Conservation (phyloP, 2,329 filamentous ascomycete genomes). For the Paramyrothecium sp. region DNA sequence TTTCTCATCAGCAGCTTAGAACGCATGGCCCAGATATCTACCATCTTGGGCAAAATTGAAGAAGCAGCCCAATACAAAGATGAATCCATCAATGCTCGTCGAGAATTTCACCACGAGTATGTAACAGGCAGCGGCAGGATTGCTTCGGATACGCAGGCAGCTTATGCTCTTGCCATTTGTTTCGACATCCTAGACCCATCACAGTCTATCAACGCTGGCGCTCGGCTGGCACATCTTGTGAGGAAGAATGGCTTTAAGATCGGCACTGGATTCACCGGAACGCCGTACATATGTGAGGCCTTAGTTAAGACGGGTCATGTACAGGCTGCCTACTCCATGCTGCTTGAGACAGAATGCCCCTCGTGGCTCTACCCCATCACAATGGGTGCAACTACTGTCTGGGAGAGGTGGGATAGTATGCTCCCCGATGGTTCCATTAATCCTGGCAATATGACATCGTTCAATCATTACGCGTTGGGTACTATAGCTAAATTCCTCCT, state of each 20-base stretch:
- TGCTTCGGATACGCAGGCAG: constrained; percentile 34
- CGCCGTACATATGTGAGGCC: constrained; percentile 31
- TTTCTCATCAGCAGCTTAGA: constrained; percentile 39
- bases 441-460: constrained; percentile 43
- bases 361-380: constrained; percentile 45
- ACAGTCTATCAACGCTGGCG: constrained; percentile 23
- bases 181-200: constrained; percentile 29
- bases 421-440: constrained; percentile 40
- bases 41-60: constrained; percentile 25
- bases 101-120: constrained; percentile 26
- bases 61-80: constrained; percentile 12
- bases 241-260: constrained; percentile 28
- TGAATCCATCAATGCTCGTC: constrained; percentile 13
- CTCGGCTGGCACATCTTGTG: constrained; percentile 27
- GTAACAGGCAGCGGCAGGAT: constrained; percentile 22
- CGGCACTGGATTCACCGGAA: constrained; percentile 39
- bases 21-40: constrained; percentile 29
- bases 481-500: constrained; percentile 6
- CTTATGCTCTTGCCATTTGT: constrained; percentile 30
- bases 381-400: constrained; percentile 43
- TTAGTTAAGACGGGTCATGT: constrained; percentile 23
- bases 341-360: constrained; percentile 39
- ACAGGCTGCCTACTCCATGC: constrained; percentile 40
- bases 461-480: constrained; percentile 42
- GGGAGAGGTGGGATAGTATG: constrained; percentile 48